phyloP scores from a whole-genome alignment of 2,329 filamentous ascomycete genomes.

The Zarea fungicola region DNA sequence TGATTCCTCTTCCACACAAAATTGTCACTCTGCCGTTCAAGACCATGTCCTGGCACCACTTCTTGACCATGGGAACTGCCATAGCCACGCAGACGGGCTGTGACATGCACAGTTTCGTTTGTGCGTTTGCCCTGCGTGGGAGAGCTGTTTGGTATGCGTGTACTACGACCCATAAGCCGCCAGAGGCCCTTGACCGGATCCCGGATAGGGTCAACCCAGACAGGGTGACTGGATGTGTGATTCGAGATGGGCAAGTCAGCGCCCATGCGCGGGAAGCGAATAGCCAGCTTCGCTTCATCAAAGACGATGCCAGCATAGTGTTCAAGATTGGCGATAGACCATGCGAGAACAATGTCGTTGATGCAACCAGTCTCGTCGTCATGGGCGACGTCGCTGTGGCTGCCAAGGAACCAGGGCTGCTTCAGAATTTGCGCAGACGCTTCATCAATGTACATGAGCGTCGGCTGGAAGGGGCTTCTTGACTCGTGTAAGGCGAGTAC shows the following conservation, averaged over 20 bases:
- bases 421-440: not conserved
- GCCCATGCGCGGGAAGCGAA: not conserved
- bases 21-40: not conserved
- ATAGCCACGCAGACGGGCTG: not conserved
- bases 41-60: not conserved
- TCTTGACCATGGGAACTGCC: not conserved
- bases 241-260: not conserved
- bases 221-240: not conserved
- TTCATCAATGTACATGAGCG: not conserved
- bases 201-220: not conserved
- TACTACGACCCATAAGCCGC: not conserved
- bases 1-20: not conserved
- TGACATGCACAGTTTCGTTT: not conserved
- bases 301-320: not conserved
- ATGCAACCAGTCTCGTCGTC: not conserved
- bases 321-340: not conserved
- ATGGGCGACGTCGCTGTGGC: not conserved
- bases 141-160: not conserved
- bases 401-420: not conserved
- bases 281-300: not conserved
- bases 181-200: not conserved
- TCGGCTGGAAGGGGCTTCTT: not conserved
- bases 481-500: not conserved
- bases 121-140: not conserved
- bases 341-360: not conserved